Base-by-base conservation (phyloP, 768 basidiomycete species). In the Antrodiella citrinella region DNA sequence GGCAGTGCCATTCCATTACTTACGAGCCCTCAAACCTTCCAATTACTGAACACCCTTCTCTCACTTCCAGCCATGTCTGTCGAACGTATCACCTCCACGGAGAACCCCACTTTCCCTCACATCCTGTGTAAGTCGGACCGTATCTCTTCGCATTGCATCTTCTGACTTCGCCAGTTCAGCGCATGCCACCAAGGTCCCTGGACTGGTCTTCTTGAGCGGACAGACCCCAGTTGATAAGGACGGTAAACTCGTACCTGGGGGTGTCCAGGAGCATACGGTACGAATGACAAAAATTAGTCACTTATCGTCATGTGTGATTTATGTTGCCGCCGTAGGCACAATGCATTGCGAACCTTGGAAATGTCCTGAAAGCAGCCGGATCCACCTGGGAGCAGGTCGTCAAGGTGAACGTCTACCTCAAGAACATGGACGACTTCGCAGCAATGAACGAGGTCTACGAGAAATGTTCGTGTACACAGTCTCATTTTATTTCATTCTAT, bases 191-290 rank as follows among this genome's bases (percentile, higher is more conserved):
- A 81, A 80, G 60, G 69, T 74, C 11, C 73, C 76, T 1, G 79
- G 80, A 4, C 61, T 82, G 44, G 74, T 81, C 52, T 83, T 81
- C 61, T 65, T 81, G 38, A 82, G 78, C 52, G 82, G 80, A 3
- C 79, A 81, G 60, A 75, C 72, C 4, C 81, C 81, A 1, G 70
- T 73, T 11, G 75, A 74, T 54, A 65, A 60, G 48, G 61, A 69
- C 38, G 78, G 76, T 13, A 68, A 70, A 13, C 55, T 78, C n/a
- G 73, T 81, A 12, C 59, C 59, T 21, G 80, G 80, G n/a, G 79
- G 74, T 4, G 72, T 84, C 51, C 58, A 76, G 59, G 81, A 76
- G 55, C 80, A 82, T 60, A 80, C 80, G 12, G 81, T 79, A 60
- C 25, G 71, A 60, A 12, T 25, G 22, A 38, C n/a, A n/a, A n/a